Evolutionary conservation across 495 filamentous ascomycete species (phyloP).

Genomic region (Aspergillus sclerotioniger): DNA sequence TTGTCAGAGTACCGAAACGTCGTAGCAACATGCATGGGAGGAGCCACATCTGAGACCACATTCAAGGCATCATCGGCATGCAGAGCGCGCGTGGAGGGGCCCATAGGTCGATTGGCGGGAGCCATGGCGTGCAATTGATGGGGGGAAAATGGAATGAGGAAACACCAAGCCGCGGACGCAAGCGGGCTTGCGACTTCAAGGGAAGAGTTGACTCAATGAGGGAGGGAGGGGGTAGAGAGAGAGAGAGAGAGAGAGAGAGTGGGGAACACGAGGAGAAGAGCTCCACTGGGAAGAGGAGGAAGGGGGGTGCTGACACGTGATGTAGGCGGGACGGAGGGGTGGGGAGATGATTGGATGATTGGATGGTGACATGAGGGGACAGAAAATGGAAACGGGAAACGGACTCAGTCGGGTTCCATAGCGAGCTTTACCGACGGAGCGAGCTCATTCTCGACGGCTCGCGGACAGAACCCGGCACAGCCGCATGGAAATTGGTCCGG

Average conservation of each 20-base stretch:
- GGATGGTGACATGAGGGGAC: neutral
- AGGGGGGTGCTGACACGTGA: slow-evolving; percentile 11
- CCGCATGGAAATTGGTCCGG: slow-evolving; percentile 43
- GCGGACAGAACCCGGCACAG: slow-evolving; percentile 46
- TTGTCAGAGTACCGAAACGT: slow-evolving; percentile 78
- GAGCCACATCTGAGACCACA: slow-evolving; percentile 71
- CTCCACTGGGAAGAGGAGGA: no score
- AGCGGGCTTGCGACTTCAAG: no score
- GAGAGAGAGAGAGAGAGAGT: neutral
- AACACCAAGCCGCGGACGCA: neutral
- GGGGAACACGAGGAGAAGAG: neutral
- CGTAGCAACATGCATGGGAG: slow-evolving; percentile 81
- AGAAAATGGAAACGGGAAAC: neutral
- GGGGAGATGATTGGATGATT: neutral
- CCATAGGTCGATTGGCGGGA: slow-evolving; percentile 23
- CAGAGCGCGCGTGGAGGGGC: slow-evolving; percentile 66
- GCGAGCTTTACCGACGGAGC: slow-evolving; percentile 38
- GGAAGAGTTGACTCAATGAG: neutral
- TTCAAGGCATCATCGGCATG: slow-evolving; percentile 84
- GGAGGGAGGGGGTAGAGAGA: neutral
- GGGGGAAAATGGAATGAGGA: slow-evolving; percentile 5
- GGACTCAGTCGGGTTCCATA: neutral
- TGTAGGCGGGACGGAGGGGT: neutral
- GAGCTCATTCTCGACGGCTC: slow-evolving; percentile 51
- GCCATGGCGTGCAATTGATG: slow-evolving; percentile 26